These are phyloP conservation scores for Chrysoporthe austroafricana DNA, from an alignment of 2,329 filamentous ascomycete species.

Conservation along the genomic window DNA sequence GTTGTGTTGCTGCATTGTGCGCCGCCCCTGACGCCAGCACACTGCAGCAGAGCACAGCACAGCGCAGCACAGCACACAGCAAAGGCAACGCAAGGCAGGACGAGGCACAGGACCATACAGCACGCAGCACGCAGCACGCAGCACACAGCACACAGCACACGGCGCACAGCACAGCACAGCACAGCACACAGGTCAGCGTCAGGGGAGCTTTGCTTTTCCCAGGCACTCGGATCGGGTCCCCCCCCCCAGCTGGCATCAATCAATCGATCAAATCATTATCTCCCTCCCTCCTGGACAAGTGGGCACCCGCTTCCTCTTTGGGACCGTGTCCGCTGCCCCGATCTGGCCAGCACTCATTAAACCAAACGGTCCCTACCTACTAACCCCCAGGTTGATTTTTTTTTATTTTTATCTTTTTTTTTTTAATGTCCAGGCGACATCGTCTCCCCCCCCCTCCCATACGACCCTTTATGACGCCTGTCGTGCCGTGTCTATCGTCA, in stretches of 20 bases:
- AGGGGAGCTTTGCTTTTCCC: no score
- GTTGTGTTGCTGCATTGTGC: no score
- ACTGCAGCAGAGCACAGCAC: no score
- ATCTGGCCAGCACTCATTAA: conserved; percentile 8
- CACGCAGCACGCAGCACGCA: no score
- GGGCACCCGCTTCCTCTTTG: conserved; percentile 6
- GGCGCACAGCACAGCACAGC: no score
- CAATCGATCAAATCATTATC: background rate
- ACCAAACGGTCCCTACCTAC: conserved; percentile 5
- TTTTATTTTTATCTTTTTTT: background rate
- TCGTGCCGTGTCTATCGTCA: conserved; percentile 3
- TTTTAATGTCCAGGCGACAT: background rate
- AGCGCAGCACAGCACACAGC: no score
- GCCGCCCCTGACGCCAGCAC: no score
- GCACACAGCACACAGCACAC: no score
- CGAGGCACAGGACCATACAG: no score
- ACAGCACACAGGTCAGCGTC: background rate
- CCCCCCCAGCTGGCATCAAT: no score
- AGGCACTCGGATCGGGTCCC: no score
- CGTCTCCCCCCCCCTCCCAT: background rate
- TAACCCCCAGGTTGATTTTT: background rate
- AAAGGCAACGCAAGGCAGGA: no score
- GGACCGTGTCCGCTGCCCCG: conserved; percentile 12
- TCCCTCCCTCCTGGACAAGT: conserved; percentile 7
- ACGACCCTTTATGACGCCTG: conserved; percentile 24